phyloP scores from a whole-genome alignment of 495 filamentous ascomycete genomes.

The Hypoxylon fuscum region DNA sequence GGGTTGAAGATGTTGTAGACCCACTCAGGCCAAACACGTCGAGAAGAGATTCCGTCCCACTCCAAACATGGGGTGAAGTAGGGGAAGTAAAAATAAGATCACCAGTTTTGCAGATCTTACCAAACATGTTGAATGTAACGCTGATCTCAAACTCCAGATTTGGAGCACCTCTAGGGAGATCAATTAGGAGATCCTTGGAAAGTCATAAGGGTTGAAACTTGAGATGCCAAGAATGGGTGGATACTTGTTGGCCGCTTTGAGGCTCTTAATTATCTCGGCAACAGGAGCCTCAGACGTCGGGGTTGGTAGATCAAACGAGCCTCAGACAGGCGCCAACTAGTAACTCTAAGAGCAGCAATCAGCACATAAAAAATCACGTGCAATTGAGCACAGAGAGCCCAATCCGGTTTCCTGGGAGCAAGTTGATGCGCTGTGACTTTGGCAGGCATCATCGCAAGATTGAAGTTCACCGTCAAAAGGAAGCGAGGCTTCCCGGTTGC shows the following conservation, averaged over 20 bases:
- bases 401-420: background rate
- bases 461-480: conserved; percentile 30
- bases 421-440: conserved; percentile 4
- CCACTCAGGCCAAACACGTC: conserved; percentile 36
- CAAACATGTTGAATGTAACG: conserved; percentile 18
- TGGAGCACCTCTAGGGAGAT: conserved; percentile 26
- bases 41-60: conserved; percentile 25
- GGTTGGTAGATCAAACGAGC: conserved; percentile 43
- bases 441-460: conserved; percentile 10
- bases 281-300: conserved; percentile 28
- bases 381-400: background rate
- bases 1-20: conserved; percentile 17
- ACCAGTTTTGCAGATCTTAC: conserved; percentile 36
- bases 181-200: conserved; percentile 35
- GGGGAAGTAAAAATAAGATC: conserved; percentile 25
- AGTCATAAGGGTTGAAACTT: conserved; percentile 34
- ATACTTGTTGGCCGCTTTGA: conserved; percentile 24
- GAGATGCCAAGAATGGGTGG: conserved; percentile 36
- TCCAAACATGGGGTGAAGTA: conserved; percentile 29
- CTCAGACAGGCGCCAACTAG: conserved; percentile 28
- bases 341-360: background rate
- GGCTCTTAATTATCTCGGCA: conserved; percentile 32
- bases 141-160: conserved; percentile 26
- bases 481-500: conserved; percentile 33
- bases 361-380: conserved; percentile 23